Percentiles rank a stretch among this genome's conserved stretches.
These are phyloP conservation scores for Ganoderma leucocontextum DNA, from an alignment of 1,284 basidiomycete species.

Conservation along the genomic window DNA sequence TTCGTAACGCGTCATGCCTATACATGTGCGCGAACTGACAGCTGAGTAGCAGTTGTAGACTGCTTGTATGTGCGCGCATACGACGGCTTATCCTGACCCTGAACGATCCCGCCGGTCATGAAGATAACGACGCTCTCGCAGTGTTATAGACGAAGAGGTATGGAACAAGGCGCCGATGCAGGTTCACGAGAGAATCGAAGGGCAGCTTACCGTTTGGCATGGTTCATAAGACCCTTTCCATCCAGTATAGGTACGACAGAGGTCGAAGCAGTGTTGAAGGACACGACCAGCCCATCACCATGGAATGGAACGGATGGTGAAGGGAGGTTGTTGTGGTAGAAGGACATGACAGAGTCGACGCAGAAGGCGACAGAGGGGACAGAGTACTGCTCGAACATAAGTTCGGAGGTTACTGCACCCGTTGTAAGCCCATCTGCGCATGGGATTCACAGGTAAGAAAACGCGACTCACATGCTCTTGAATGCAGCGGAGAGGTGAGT, in stretches of 20 bases:
- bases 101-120: no score
- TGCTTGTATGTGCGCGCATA: no score
- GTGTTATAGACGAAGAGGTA: neutral
- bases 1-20: no score
- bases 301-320: slow-evolving; percentile 49
- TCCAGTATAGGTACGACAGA: slow-evolving; percentile 87
- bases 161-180: neutral
- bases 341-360: slow-evolving; percentile 93
- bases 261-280: slow-evolving; percentile 87
- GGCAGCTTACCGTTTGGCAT: slow-evolving; percentile 78
- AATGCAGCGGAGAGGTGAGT: slow-evolving; percentile 90
- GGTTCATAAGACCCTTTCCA: slow-evolving; percentile 83
- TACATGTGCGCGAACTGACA: no score
- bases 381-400: slow-evolving; percentile 95
- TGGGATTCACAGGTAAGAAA: slow-evolving; percentile 5
- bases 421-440: neutral
- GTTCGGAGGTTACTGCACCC: slow-evolving; percentile 86
- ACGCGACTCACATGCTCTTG: slow-evolving; percentile 74
- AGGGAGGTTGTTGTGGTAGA: slow-evolving; percentile 76
- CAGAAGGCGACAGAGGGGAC: slow-evolving; percentile 91
- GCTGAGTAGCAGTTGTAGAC: no score
- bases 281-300: slow-evolving; percentile 83
- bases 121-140: no score
- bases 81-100: no score
- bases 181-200: neutral